These are phyloP conservation scores for Pseudonitzschia pungens DNA, from an alignment of 108 stramenopile genomes.

Conservation along the genomic window DNA sequence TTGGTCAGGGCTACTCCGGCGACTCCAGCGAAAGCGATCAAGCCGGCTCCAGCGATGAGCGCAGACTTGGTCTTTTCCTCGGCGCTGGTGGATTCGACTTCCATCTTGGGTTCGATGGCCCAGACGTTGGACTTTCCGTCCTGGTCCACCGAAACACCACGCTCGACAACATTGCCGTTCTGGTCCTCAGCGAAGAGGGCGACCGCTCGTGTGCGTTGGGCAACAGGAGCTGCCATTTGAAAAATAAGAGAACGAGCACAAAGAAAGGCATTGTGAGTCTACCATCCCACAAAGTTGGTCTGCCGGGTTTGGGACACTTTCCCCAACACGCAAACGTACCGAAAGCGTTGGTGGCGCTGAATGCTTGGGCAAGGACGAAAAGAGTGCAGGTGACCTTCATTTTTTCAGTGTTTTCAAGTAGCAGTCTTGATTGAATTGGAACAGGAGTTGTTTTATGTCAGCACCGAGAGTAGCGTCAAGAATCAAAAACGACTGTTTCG, in stretches of 20 bases:
- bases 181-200: constrained; percentile 20
- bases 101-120: constrained; percentile 97
- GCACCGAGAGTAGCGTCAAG: background rate
- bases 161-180: constrained; percentile 42
- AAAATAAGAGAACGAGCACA: background rate
- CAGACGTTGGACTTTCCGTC: constrained; percentile 96
- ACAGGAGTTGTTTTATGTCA: background rate
- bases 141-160: constrained; percentile 88
- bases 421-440: too few species aligned
- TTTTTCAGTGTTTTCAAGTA: too few species aligned
- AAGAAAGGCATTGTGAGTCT: too few species aligned
- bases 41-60: constrained; percentile 68
- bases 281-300: too few species aligned
- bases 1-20: constrained; percentile 79
- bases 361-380: constrained; percentile 18
- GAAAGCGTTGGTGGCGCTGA: constrained; percentile 17
- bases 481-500: background rate
- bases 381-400: constrained; percentile 6
- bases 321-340: constrained; percentile 11
- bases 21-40: constrained; percentile 70
- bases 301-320: too few species aligned
- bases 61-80: constrained; percentile 73
- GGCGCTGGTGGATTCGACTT: constrained; percentile 70
- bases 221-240: background rate
- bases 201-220: constrained; percentile 3